Base-by-base conservation (phyloP, 371 early-diverging fungal species). In the Mucor piriformis region DNA sequence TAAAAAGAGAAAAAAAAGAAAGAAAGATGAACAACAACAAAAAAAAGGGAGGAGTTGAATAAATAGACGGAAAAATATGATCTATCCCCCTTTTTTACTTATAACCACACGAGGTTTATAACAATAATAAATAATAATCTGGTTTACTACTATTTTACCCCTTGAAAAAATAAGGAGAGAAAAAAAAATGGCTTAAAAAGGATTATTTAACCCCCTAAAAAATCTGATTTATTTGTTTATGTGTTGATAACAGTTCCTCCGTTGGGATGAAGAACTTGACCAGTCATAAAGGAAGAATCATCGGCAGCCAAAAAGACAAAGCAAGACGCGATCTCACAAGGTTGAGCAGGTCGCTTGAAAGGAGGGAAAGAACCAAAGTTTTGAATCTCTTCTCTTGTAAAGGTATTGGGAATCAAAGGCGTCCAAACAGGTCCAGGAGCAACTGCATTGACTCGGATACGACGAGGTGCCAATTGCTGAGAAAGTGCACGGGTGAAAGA, bases 401-500 rank as follows among this genome's bases (percentile, higher is more conserved):
- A 84, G 51, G 85, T 86, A 70, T 87, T 83, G 42, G 83, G 85
- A 52, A 85, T 86, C 64, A 88, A 70, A 34, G 85, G 87, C 37
- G 88, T 88, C 68, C 85, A 84, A 40, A 87, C 82, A 66, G 83
- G 82, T 43, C 88, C 88, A 59, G 83, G 86, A 34, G 86, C 88
- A 34, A 87, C 83, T 25, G 86, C 80, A 66, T 88, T 86, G 34
- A 86, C 86, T 38, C 86, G 78, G 37, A 88, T 88, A 37, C 82
- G 81, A 34, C 80, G 65, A 46, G 66, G 71, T 16, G 86, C 85
- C 25, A 88, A 64, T 57, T 88, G 84, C 38, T 74, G 77, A n/a
- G 87, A 79, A 29, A 85, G 64, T 2, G 83, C 74, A 61, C 88
- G 76, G 15, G 87, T 86, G 59, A 85, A 87, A 6, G 82, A 76